Evolutionary conservation across 2,329 filamentous ascomycete genomes (phyloP), one percentile per base, ranked within the genome.

Genomic region (Paraconiothyrium sp.): DNA sequence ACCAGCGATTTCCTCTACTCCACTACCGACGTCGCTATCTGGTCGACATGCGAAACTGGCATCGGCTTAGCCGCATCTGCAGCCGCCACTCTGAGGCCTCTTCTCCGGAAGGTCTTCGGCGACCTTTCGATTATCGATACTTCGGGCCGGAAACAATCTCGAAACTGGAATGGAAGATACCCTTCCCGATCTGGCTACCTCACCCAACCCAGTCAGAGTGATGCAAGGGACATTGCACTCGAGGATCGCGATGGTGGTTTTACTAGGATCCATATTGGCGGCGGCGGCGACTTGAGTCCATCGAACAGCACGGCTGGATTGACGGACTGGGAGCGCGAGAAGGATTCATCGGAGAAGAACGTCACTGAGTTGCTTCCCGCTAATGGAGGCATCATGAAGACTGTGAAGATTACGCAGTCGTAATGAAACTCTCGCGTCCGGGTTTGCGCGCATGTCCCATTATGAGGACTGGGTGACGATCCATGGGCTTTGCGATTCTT

Each of bases 1-100:
- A 61, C 51, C 24, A 34, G 49, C 37, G 64, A 64, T 14, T 66
- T 66, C 55, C 62, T 66, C 27, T 66, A 66, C 48, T 59, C 60
- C 14, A 67, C 65, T 13, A 63, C 52, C 30, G 65, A 65, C 49
- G 59, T 67, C 30, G 65, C 65, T n/a, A 67, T 65, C 49, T 67
- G 65, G 62, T 64, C 62, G 5, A 64, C 64, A 22, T 61, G 58
- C 58, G 65, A 67, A 49, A 67, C 65, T 16, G 65, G 65, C 43
- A 67, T 67, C 27, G 65, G 62, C 14, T 56, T 67, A 27, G 64
- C 64, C 34, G 52, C 64, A 37, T 67, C 64, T 11, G 64, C 64
- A 30, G 62, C 59, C 34, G 65, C 65, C 4, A 67, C 65, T 22
- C 50, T 67, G 24, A 58, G 65, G 2, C 65, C 65, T 22, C 54